phyloP scores from a whole-genome alignment of 179 eudicot genomes.

The Spergularia azorica region DNA sequence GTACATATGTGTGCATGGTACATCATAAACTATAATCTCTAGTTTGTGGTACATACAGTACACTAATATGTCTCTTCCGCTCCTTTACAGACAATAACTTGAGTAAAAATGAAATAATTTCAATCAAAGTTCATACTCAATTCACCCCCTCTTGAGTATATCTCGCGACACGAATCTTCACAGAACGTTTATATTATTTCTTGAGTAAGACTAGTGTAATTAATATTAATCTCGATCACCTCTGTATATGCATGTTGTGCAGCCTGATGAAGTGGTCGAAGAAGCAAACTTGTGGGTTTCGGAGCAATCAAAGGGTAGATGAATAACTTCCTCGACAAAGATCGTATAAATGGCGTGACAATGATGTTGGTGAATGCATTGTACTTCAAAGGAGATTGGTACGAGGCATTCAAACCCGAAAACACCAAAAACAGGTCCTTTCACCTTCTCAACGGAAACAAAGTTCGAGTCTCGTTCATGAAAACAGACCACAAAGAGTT shows the following conservation, averaged over 20 bases:
- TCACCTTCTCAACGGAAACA: conserved; percentile 4
- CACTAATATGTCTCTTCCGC: too few relatives aligned
- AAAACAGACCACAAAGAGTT: neutral
- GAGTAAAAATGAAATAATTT: too few relatives aligned
- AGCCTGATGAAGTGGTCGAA: conserved; percentile 7
- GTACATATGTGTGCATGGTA: too few relatives aligned
- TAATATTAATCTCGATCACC: too few relatives aligned
- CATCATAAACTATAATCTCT: too few relatives aligned
- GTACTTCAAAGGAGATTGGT: conserved; percentile 15
- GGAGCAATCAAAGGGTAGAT: neutral
- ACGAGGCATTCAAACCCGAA: neutral
- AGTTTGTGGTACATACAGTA: too few relatives aligned
- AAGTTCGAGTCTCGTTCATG: conserved; percentile 5
- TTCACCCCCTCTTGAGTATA: too few relatives aligned
- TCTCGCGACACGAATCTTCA: too few relatives aligned
- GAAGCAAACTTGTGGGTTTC: conserved; percentile 9
- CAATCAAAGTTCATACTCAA: too few relatives aligned
- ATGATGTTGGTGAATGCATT: conserved; percentile 4
- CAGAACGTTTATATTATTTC: neutral
- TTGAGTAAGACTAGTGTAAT: too few relatives aligned
- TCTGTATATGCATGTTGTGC: neutral
- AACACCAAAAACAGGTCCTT: neutral
- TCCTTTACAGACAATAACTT: too few relatives aligned
- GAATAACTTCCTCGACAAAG: neutral
- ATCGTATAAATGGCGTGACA: neutral